Evolutionary conservation across 139 green algal genomes (phyloP).

Genomic region (Monoraphidium neglectum): DNA sequence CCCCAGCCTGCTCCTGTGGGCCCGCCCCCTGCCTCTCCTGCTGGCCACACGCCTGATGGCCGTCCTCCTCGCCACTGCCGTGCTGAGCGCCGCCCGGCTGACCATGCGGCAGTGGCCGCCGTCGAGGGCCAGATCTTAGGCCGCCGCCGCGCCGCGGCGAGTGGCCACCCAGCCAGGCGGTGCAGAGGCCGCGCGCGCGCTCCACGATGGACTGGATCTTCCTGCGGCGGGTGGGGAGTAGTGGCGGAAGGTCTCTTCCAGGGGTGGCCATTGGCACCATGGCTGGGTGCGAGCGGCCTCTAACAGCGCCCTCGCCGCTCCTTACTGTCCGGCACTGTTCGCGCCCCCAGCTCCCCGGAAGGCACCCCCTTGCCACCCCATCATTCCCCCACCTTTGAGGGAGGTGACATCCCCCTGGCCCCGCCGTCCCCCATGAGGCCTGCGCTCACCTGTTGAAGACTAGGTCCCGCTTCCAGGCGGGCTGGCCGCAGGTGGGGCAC

Average conservation of each 20-base stretch:
- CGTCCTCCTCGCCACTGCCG: no score
- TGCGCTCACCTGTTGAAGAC: constrained; percentile 31
- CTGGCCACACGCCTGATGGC: no score
- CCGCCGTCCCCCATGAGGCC: neutral
- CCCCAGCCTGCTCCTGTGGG: no score
- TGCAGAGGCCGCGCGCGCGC: no score
- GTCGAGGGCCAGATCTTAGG: no score
- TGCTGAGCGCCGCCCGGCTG: no score
- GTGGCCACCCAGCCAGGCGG: neutral
- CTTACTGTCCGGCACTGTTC: neutral
- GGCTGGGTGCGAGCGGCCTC: neutral
- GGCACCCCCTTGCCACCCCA: neutral
- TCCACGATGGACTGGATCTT: no score
- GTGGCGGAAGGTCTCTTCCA: neutral
- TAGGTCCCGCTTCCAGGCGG: constrained; percentile 69
- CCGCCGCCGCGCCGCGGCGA: no score
- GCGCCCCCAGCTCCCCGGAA: neutral
- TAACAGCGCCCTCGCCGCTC: neutral
- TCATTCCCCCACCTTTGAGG: no score
- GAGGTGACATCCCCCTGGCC: neutral
- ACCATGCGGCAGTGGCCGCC: no score
- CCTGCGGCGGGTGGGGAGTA: no score
- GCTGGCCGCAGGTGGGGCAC: constrained; percentile 56
- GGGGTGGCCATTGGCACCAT: neutral
- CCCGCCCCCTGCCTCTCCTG: no score